These are phyloP conservation scores for Malassezia sympodialis DNA, from an alignment of 1,284 basidiomycete genomes.

Conservation along the genomic window DNA sequence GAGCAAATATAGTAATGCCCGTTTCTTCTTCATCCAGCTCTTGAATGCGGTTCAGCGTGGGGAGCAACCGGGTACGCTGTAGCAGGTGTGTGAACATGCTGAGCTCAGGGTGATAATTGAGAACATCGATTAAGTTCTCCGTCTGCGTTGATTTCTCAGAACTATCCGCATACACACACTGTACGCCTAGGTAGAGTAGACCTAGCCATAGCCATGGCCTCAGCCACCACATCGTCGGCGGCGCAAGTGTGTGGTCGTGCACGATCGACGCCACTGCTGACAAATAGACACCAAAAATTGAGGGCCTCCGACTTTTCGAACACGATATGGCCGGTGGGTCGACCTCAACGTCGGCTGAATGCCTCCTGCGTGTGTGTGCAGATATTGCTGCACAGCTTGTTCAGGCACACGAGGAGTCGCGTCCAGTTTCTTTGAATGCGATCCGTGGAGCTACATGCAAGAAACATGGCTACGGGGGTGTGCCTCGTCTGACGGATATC, in stretches of 20 bases:
- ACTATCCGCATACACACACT: not conserved
- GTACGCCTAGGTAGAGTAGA: not conserved
- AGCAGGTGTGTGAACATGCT: slow-evolving; percentile 67
- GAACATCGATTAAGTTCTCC: slow-evolving; percentile 66
- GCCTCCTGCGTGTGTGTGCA: slow-evolving; percentile 79
- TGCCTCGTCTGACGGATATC: slow-evolving; percentile 90
- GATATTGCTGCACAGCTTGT: slow-evolving; percentile 91
- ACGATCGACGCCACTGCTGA: not conserved
- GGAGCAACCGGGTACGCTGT: slow-evolving; percentile 76
- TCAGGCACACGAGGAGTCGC: slow-evolving; percentile 63
- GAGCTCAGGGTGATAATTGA: slow-evolving; percentile 68
- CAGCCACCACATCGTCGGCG: not conserved
- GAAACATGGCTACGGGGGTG: slow-evolving; percentile 72
- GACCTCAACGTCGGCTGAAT: slow-evolving; percentile 62
- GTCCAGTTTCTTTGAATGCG: slow-evolving; percentile 68
- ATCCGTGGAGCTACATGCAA: slow-evolving; percentile 80
- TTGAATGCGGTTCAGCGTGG: slow-evolving; percentile 70
- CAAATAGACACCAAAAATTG: not conserved
- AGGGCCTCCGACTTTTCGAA: not conserved
- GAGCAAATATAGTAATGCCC: slow-evolving; percentile 78
- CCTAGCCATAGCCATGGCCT: not conserved
- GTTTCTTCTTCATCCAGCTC: slow-evolving; percentile 49
- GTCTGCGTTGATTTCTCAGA: not conserved
- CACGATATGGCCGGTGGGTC: slow-evolving; percentile 9
- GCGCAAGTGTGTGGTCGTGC: not conserved